Conservation (phyloP, 768 basidiomycete genomes). For the Tephrocybe sp. region DNA sequence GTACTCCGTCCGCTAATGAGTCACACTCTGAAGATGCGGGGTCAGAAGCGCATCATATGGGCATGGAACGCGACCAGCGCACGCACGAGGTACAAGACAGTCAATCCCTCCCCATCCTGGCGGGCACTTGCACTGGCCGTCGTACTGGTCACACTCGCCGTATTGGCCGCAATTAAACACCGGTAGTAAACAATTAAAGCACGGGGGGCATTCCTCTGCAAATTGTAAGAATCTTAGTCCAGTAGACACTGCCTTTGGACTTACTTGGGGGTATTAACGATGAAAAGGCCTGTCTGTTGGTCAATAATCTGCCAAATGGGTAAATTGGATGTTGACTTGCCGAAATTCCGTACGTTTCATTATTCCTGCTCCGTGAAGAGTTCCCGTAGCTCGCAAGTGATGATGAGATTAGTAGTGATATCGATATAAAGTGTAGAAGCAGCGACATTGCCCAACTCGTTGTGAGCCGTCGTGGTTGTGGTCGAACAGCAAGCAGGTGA, state of each 20-base stretch:
- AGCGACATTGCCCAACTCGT: too few species aligned
- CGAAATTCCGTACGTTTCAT: slow-evolving; percentile 18
- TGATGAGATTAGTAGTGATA: slow-evolving; percentile 6
- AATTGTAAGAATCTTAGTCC: neutral
- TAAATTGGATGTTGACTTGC: slow-evolving; percentile 8
- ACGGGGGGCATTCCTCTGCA: slow-evolving; percentile 73
- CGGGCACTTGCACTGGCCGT: slow-evolving; percentile 96
- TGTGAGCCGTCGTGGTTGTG: too few species aligned
- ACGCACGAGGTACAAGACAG: slow-evolving; percentile 88
- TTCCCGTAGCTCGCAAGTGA: slow-evolving; percentile 10
- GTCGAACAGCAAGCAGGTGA: too few species aligned
- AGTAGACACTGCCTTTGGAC: neutral
- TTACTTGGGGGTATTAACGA: slow-evolving; percentile 23
- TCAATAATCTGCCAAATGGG: slow-evolving; percentile 2
- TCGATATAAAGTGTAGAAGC: neutral
- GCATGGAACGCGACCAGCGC: neutral
- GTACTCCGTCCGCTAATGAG: slow-evolving; percentile 87
- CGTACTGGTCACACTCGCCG: slow-evolving; percentile 85
- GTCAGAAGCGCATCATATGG: slow-evolving; percentile 5
- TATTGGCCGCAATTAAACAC: slow-evolving; percentile 92
- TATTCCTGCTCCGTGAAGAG: slow-evolving; percentile 13
- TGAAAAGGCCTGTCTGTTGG: slow-evolving; percentile 15
- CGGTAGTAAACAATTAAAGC: slow-evolving; percentile 95
- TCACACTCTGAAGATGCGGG: slow-evolving; percentile 71
- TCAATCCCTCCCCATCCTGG: slow-evolving; percentile 98